phyloP scores from a whole-genome alignment of 352 stramenopile genomes.

The Globisporangium camurandrum region DNA sequence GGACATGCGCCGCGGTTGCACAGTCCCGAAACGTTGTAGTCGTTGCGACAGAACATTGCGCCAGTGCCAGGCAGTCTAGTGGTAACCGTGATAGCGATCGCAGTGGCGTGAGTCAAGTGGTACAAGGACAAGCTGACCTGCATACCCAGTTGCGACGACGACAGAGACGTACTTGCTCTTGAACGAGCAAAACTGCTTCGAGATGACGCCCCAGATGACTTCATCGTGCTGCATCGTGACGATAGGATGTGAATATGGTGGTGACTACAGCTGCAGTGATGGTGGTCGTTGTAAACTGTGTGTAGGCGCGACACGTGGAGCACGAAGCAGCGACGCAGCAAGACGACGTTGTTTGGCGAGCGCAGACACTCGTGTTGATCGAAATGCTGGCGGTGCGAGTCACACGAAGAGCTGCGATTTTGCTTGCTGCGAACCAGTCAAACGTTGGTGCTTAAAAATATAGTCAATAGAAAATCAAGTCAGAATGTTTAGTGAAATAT shows the following conservation, averaged over 20 bases:
- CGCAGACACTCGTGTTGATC: neutral
- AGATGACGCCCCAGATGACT: conserved; percentile 99
- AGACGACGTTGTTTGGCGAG: neutral
- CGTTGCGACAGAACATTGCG: conserved; percentile 97
- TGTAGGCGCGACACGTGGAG: neutral
- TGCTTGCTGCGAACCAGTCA: conserved; percentile 17
- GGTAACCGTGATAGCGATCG: neutral
- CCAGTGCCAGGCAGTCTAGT: conserved; percentile 53
- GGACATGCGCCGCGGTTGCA: conserved; percentile 96
- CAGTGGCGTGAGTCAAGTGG: neutral
- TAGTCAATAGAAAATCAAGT: too few species aligned
- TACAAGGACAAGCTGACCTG: neutral
- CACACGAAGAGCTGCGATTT: conserved; percentile 1
- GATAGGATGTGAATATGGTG: neutral
- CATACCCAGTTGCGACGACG: neutral
- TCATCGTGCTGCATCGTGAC: conserved; percentile 94
- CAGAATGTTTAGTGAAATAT: too few species aligned
- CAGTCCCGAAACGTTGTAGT: conserved; percentile 97
- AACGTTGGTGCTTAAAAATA: too few species aligned
- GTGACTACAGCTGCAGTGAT: neutral
- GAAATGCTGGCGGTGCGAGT: conserved; percentile 6
- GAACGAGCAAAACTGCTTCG: conserved; percentile 98
- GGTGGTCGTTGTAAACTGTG: too few species aligned
- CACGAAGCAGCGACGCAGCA: neutral
- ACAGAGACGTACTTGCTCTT: conserved; percentile 88